Evolutionary conservation across 75 land plant species (phyloP), one percentile per base, ranked within the genome.

Genomic region (Chamaecyparis obtusa): DNA sequence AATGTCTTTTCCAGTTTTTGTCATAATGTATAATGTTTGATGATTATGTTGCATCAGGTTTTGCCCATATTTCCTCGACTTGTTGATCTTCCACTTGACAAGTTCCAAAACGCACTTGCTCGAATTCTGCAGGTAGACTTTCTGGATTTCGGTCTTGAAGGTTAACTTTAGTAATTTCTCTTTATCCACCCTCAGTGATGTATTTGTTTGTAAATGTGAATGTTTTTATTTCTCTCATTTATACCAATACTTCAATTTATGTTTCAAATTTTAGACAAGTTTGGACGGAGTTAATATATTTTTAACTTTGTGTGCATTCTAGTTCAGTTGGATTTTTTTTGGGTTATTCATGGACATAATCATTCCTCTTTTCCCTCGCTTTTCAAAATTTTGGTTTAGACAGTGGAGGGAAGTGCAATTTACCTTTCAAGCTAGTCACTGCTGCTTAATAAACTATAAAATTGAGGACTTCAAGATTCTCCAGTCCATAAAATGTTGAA

Each of bases 1-100:
- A 37, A 36, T 35, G 43, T 13, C 35, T 84, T 84, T 8, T 84
- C 9, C 9, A 83, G 9, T 8, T 2, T 83, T 35, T 27, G 8
- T 82, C 19, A 83, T 27, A 35, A 83, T 83, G 3, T 13, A 48
- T 15, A 49, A 64, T 64, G 69, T 64, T 27, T 64, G 69, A 64
- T 64, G 69, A 64, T 24, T 24, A 64, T 27, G n/a, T 64, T 64
- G 9, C n/a, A 33, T 85, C 88, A 98, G 99, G 99, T 98, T 46
- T 91, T 97, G 69, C 99, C 99, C 51, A 93, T 98, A 41, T 98
- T 98, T 87, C 97, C 99, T 88, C 95, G 90, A 56, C 96, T 98
- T 80, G 97, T 98, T 55, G 95, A 93, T 82, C 93, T 98, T 86
- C 94, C 99, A 15, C 74, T 93, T 64, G 97, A 97, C 11, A 97